Conservation (phyloP, 148 eudicot genomes). For the Heliamphora exappendiculata region DNA sequence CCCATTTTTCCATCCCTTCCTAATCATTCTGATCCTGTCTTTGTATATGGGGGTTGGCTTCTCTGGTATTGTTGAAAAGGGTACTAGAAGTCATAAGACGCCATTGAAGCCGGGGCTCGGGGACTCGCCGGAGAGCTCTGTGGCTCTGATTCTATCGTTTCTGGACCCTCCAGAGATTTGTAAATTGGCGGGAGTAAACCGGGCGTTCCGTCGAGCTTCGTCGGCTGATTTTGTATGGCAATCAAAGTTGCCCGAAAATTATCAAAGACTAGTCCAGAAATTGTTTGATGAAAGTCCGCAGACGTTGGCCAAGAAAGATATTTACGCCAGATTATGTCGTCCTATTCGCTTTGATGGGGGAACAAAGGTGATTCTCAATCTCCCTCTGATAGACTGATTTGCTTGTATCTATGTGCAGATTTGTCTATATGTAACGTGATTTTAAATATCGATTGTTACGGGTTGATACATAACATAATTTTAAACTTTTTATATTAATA, state of each 20-base stretch:
- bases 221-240: slow-evolving; percentile 57
- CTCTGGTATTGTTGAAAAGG: slow-evolving; percentile 17
- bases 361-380: slow-evolving; percentile 39
- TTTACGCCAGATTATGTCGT: slow-evolving; percentile 38
- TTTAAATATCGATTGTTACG: no score
- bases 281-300: slow-evolving; percentile 18
- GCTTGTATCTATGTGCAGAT: no score
- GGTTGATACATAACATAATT: no score
- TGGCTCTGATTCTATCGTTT: slow-evolving; percentile 36
- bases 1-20: no score
- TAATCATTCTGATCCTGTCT: no score
- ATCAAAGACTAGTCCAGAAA: slow-evolving; percentile 32
- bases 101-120: slow-evolving; percentile 29
- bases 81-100: background rate
- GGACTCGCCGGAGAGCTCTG: slow-evolving; percentile 60
- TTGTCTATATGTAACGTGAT: no score
- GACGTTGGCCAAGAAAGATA: slow-evolving; percentile 30
- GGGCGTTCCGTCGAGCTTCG: slow-evolving; percentile 42
- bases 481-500: no score
- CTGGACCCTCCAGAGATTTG: slow-evolving; percentile 58
- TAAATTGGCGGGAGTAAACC: slow-evolving; percentile 31
- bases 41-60: slow-evolving; percentile 38
- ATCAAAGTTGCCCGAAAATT: slow-evolving; percentile 46
- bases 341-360: slow-evolving; percentile 39
- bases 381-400: no score